These are phyloP conservation scores for Blastobotrys indianensis DNA, from an alignment of 1,139 yeast species.

Conservation along the genomic window DNA sequence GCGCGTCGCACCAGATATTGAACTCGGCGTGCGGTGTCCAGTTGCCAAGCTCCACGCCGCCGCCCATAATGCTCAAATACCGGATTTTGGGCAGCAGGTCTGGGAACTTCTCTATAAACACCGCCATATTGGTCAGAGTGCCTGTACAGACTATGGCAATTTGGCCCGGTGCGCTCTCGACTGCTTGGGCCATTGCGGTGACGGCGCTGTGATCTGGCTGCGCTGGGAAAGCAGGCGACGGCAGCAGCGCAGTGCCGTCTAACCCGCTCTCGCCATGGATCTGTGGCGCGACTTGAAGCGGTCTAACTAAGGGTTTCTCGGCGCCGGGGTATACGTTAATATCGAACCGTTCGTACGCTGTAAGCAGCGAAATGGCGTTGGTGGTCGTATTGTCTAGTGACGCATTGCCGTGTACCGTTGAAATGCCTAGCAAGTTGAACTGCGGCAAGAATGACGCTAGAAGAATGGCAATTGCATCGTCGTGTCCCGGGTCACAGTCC, in stretches of 20 bases:
- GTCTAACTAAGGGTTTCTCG: constrained; percentile 47
- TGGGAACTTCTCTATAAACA: constrained; percentile 48
- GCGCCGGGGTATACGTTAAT: constrained; percentile 67
- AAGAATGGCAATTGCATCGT: constrained; percentile 74
- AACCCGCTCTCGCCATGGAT: constrained; percentile 74
- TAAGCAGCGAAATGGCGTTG: constrained; percentile 62
- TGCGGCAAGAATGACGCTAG: constrained; percentile 55
- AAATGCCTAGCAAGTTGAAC: constrained; percentile 61
- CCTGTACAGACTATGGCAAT: constrained; percentile 65
- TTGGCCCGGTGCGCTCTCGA: constrained; percentile 40
- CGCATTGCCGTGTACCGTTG: constrained; percentile 81
- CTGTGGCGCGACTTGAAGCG: constrained; percentile 49
- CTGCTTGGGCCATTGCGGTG: constrained; percentile 53
- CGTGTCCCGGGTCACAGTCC: constrained; percentile 95
- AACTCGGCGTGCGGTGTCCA: constrained; percentile 65
- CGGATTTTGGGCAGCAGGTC: constrained; percentile 43
- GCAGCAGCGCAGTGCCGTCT: constrained; percentile 62
- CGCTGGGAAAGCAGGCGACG: constrained; percentile 39
- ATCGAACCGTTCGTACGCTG: constrained; percentile 45
- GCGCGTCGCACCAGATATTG: constrained; percentile 70
- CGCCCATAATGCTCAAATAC: constrained; percentile 69
- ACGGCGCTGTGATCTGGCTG: constrained; percentile 43
- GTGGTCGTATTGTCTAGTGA: constrained; percentile 60
- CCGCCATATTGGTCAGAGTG: constrained; percentile 63
- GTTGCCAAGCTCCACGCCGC: constrained; percentile 47